These are phyloP conservation scores for Mycena olivaceomarginata DNA, from an alignment of 768 basidiomycete genomes.

Conservation along the genomic window DNA sequence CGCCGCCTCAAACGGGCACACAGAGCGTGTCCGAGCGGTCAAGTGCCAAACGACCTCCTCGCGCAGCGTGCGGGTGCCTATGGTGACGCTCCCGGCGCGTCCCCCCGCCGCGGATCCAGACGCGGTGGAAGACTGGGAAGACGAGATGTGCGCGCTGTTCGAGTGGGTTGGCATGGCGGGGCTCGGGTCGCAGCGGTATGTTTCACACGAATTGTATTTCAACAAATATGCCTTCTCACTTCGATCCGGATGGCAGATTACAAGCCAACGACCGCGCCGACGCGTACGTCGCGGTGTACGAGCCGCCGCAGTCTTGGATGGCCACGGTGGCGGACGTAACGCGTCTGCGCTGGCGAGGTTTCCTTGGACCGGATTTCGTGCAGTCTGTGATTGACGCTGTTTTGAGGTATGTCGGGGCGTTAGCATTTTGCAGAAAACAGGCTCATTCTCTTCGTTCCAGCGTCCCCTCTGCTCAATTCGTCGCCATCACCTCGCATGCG, in stretches of 20 bases:
- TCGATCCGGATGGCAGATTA: slow-evolving; percentile 62
- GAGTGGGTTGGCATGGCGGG: slow-evolving; percentile 87
- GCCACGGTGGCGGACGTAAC: slow-evolving; percentile 65
- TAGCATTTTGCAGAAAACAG: background rate
- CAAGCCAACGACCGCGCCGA: slow-evolving; percentile 78
- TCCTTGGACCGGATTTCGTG: slow-evolving; percentile 72
- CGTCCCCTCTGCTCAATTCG: slow-evolving; percentile 55
- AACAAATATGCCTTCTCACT: background rate
- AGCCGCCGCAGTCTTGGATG: slow-evolving; percentile 64
- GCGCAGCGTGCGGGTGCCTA: slow-evolving; percentile 29
- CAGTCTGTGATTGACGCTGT: slow-evolving; percentile 69
- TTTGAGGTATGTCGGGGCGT: slow-evolving; percentile 51
- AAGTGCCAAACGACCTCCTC: slow-evolving; percentile 41
- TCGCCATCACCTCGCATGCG: slow-evolving; percentile 66
- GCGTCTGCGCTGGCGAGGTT: slow-evolving; percentile 77
- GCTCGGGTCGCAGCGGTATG: slow-evolving; percentile 79
- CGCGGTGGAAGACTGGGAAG: slow-evolving; percentile 70
- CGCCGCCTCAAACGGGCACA: slow-evolving; percentile 23
- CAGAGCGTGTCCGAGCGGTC: slow-evolving; percentile 46
- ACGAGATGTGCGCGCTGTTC: slow-evolving; percentile 67
- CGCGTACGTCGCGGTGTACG: slow-evolving; percentile 82
- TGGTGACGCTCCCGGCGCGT: slow-evolving; percentile 7
- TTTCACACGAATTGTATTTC: slow-evolving; percentile 6
- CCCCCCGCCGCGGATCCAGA: slow-evolving; percentile 48
- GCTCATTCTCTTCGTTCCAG: background rate